Evolutionary conservation across 257 asterid genomes (phyloP).

Genomic region (Ilex asprella): DNA sequence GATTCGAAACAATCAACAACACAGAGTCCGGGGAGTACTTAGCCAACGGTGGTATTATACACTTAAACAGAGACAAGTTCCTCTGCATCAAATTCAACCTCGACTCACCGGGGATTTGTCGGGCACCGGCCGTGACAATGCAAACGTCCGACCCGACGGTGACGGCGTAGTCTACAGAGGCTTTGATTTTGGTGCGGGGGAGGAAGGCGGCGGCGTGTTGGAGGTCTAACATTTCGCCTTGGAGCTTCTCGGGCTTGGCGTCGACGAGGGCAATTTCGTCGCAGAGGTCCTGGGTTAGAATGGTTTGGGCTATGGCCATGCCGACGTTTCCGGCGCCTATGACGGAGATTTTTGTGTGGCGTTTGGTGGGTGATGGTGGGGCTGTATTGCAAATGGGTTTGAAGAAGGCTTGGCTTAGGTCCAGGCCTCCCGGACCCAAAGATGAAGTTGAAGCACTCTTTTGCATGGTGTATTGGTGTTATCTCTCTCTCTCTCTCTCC

Average conservation of each 20-base stretch:
- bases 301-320: conserved; percentile 91
- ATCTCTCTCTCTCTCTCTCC: too few relatives aligned
- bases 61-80: conserved; percentile 44
- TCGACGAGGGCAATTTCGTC: conserved; percentile 75
- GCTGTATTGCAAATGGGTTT: conserved; percentile 36
- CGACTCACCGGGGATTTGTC: conserved; percentile 80
- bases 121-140: conserved; percentile 81
- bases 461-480: conserved; percentile 26
- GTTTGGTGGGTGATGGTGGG: conserved; percentile 43
- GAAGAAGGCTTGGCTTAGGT: conserved; percentile 53
- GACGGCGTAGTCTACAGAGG: conserved; percentile 51
- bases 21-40: conserved; percentile 49
- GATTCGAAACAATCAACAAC: conserved; percentile 73
- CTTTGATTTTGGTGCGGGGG: conserved; percentile 67
- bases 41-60: conserved; percentile 64
- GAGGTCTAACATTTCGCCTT: conserved; percentile 83
- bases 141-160: conserved; percentile 68
- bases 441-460: conserved; percentile 45
- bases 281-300: conserved; percentile 73
- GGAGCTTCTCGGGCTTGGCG: conserved; percentile 61
- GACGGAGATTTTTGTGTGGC: conserved; percentile 68
- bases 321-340: conserved; percentile 89
- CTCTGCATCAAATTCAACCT: conserved; percentile 65
- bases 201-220: conserved; percentile 91
- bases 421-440: conserved; percentile 77